Base-by-base conservation (phyloP, 352 stramenopile species). In the Phytophthora meadii region DNA sequence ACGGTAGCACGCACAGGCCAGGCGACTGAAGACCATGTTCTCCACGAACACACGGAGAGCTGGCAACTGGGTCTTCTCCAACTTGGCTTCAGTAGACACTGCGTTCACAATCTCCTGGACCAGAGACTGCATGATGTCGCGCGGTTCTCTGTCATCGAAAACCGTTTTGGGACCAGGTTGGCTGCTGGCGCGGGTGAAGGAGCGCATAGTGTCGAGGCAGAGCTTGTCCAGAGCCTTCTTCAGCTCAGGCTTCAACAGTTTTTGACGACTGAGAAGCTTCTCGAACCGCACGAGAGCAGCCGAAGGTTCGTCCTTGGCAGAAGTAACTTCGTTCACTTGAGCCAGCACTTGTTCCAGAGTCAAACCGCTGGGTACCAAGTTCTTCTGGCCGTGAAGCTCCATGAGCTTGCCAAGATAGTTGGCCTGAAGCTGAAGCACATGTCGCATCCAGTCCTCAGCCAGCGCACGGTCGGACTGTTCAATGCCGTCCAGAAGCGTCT, bases 11-110 rank as follows among this genome's bases (percentile, higher is more conserved):
- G 79, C 83, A 36, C 76, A 80, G 2, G 76, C 84, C 25, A 95
- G 70, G 11, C 87, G 84, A 22, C 66, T 81, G 54, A 88, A 92
- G 15, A 93, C 75, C 82, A 93, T 90, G 50, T 93, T 80, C 67
- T 93, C 83, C 42, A 92, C 73, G 28, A 92, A 84, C 42, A 78
- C 57, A 25, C 60, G 72, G 3, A 92, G 68, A 4, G 77, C 61
- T 0, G 55, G 52, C 0, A 69, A 61, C 3, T 74, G 60, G 1
- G 22, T 48, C 14, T 77, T 65, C 2, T 64, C 51, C 22, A 89
- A 44, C 30, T 64, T 74, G 9, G 70, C 79, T 25, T 82, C 74
- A 10, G 60, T 63, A 3, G 79, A 61, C 36, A 93, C 72, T 0
- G 82, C 77, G 25, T 81, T 79, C 11, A 84, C 76, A 4, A 93